Base-by-base conservation (phyloP, 192 early-diverging fungal species). In the Funneliformis geosporum region DNA sequence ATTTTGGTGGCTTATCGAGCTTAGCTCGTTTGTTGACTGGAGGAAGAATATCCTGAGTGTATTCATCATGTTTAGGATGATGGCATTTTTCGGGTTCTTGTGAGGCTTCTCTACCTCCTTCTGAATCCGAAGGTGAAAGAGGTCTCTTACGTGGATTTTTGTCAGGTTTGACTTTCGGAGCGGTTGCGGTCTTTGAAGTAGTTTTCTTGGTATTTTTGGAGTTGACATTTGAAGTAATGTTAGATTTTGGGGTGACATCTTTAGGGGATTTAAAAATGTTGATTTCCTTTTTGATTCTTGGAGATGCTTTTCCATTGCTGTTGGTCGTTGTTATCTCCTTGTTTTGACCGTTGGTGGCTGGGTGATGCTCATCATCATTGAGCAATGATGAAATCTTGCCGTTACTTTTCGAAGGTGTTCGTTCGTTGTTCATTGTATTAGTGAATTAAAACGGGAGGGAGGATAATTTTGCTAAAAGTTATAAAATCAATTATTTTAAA, bases 61-160 rank as follows among this genome's bases (percentile, higher is more conserved):
- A 65, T 28, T 28, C 64, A 14, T 65, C 64, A 65, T 65, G 64
- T 25, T 65, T 65, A 33, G 64, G 64, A 65, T 65, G 64, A 2
- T 11, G 27, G 28, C 64, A 65, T 65, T 27, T 25, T 65, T 25
- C 25, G 33, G 11, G 27, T 33, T 27, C 11, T 65, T 33, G 64
- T 25, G 64, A 55, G 18, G 50, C 4, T 18, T 55, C 50, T 55
- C 50, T 55, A 2, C 50, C 50, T 18, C 18, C 50, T 55, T 55
- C 50, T 18, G 50, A 55, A 18, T 55, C 50, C 50, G 50, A 18
- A 16, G 50, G 50, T 4, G 50, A 55, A 16, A 55, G 50, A 18
- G 50, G 50, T 5, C 50, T 55, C 14, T 55, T 55, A 55, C 50
- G 50, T 55, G 46, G 12, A 14, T 10, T 47, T 47, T 55, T 55